These are phyloP conservation scores for Aspergillus hiratsukae DNA, from an alignment of 2,329 filamentous ascomycete species.

Conservation along the genomic window DNA sequence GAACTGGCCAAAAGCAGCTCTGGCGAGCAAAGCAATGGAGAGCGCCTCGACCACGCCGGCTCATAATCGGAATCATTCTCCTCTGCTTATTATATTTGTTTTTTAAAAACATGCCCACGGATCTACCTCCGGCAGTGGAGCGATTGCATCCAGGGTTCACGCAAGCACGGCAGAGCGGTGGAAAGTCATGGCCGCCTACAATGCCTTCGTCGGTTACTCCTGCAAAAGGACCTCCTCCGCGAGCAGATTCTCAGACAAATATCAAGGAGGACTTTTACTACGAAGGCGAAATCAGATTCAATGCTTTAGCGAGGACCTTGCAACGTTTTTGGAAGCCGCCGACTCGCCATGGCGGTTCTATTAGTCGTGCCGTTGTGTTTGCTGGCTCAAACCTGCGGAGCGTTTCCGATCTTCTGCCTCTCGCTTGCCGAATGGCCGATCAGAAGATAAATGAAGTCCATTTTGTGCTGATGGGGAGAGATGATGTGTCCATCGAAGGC, in stretches of 20 bases:
- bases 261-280: constrained; percentile 47
- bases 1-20: constrained; percentile 22
- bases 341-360: constrained; percentile 52
- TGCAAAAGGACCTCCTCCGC: constrained; percentile 11
- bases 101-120: constrained; percentile 58
- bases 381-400: constrained; percentile 70
- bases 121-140: constrained; percentile 34
- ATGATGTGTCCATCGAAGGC: constrained; percentile 63
- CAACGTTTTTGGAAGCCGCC: constrained; percentile 53
- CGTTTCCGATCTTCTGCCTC: constrained; percentile 66
- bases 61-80: constrained; percentile 46
- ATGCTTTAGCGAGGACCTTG: constrained; percentile 60
- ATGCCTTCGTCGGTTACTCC: constrained; percentile 6
- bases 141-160: constrained; percentile 25
- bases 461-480: constrained; percentile 71
- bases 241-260: constrained; percentile 14
- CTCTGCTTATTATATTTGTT: constrained; percentile 59
- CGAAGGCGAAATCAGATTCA: constrained; percentile 67
- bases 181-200: constrained; percentile 4
- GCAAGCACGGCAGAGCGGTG: constrained; percentile 13
- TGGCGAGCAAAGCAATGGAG: constrained; percentile 31
- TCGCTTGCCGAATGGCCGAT: constrained; percentile 80
- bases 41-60: constrained; percentile 45
- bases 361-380: constrained; percentile 66
- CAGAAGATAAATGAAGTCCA: constrained; percentile 71